Conservation (phyloP, 2,329 filamentous ascomycete genomes). For the Zymoseptoria ardabiliae region DNA sequence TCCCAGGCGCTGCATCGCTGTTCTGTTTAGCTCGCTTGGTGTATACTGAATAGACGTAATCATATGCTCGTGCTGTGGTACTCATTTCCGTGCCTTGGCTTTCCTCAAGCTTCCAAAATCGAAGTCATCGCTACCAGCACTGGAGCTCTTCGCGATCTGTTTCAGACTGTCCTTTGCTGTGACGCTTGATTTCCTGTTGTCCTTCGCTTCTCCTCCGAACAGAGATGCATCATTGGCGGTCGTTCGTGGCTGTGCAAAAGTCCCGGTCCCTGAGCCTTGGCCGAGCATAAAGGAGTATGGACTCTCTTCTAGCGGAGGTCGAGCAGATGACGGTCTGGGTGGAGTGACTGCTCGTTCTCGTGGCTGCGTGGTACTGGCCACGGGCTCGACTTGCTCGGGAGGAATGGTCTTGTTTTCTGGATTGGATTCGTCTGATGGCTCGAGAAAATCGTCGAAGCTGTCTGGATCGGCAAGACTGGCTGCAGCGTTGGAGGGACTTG, state of each 20-base stretch:
- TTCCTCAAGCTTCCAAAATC: conserved; percentile 17
- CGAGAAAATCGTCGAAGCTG: conserved; percentile 10
- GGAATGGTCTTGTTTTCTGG: neutral
- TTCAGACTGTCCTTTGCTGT: neutral
- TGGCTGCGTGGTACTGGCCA: neutral
- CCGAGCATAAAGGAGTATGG: conserved; percentile 20
- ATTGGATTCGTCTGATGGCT: neutral
- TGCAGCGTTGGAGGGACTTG: neutral
- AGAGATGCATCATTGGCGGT: conserved; percentile 8
- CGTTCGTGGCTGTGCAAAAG: conserved; percentile 2
- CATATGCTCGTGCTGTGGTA: neutral
- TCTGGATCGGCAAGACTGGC: conserved; percentile 11
- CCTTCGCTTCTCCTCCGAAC: conserved; percentile 10
- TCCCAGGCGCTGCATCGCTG: neutral
- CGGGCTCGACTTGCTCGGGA: neutral
- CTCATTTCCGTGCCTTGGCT: conserved; percentile 7
- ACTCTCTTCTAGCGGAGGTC: conserved; percentile 18
- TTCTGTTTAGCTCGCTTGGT: neutral
- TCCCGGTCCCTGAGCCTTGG: conserved; percentile 5
- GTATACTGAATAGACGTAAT: neutral
- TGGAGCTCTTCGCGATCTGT: neutral
- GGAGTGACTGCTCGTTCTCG: neutral
- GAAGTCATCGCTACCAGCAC: conserved; percentile 8
- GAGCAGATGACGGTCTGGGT: neutral
- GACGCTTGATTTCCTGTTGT: conserved; percentile 1